Evolutionary conservation across 768 basidiomycete species (phyloP).

Genomic region (Leccinum fibrillosum): DNA sequence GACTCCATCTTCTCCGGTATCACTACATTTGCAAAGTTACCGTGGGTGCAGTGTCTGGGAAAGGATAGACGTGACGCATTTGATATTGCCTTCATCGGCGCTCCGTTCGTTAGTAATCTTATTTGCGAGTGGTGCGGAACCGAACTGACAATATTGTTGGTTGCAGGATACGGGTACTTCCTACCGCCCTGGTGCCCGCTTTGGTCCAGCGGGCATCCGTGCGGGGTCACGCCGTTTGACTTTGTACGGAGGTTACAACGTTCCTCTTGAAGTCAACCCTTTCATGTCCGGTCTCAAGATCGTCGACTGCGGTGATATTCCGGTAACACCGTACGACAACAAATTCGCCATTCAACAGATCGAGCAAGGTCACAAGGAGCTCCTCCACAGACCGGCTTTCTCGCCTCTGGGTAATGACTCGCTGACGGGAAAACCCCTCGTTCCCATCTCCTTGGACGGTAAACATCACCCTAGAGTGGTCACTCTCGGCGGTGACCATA

Average conservation of each 20-base stretch:
- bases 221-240: conserved; percentile 74
- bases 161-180: conserved; percentile 66
- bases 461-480: conserved; percentile 76
- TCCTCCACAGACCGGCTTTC: conserved; percentile 62
- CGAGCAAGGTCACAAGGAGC: conserved; percentile 65
- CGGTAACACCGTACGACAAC: conserved; percentile 78
- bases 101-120: conserved; percentile 58
- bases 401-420: conserved; percentile 64
- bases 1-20: conserved; percentile 82
- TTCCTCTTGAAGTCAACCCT: conserved; percentile 70
- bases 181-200: conserved; percentile 80
- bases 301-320: conserved; percentile 78
- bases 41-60: conserved; percentile 76
- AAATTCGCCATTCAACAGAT: conserved; percentile 71
- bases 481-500: conserved; percentile 87
- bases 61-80: conserved; percentile 53
- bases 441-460: conserved; percentile 64
- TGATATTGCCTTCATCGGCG: conserved; percentile 83
- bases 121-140: background rate
- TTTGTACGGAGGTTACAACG: conserved; percentile 76
- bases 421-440: conserved; percentile 52
- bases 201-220: conserved; percentile 82
- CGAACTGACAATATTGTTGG: background rate
- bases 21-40: conserved; percentile 83
- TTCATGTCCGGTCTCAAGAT: conserved; percentile 64